These are phyloP conservation scores for Abelmoschus esculentus DNA, from an alignment of 345 rosid species.

Conservation along the genomic window DNA sequence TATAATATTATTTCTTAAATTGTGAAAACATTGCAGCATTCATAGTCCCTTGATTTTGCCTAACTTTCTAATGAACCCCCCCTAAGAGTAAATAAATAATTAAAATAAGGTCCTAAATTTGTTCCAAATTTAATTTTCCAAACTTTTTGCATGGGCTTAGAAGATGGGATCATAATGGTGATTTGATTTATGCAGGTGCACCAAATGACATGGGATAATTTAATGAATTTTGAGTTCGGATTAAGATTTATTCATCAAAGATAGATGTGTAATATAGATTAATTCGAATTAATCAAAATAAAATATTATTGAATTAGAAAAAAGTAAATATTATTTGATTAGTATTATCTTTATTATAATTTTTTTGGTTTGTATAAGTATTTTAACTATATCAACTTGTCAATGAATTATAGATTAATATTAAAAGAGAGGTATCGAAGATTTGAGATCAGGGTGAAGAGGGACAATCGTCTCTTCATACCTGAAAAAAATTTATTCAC, in stretches of 20 bases:
- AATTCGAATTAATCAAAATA: too few relatives aligned
- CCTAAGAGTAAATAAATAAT: background rate
- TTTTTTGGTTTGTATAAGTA: background rate
- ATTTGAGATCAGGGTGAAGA: too few relatives aligned
- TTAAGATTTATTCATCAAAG: too few relatives aligned
- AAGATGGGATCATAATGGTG: background rate
- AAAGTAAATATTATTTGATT: background rate
- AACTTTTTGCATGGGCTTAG: background rate
- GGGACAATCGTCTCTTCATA: too few relatives aligned
- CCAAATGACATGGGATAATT: too few relatives aligned
- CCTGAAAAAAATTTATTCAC: too few relatives aligned
- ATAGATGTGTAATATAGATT: too few relatives aligned
- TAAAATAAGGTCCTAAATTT: background rate
- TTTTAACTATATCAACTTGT: background rate
- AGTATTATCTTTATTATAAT: too few relatives aligned
- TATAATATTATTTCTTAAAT: background rate
- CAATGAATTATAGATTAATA: too few relatives aligned
- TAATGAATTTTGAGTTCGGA: too few relatives aligned
- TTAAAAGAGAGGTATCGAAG: too few relatives aligned
- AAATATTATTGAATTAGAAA: too few relatives aligned
- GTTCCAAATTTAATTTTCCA: background rate
- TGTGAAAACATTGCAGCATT: background rate
- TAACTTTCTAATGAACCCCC: background rate
- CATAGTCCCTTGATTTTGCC: background rate
- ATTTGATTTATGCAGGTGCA: background rate